phyloP scores from a whole-genome alignment of 73 alveolate species.

The Paraurostyla sp. region DNA sequence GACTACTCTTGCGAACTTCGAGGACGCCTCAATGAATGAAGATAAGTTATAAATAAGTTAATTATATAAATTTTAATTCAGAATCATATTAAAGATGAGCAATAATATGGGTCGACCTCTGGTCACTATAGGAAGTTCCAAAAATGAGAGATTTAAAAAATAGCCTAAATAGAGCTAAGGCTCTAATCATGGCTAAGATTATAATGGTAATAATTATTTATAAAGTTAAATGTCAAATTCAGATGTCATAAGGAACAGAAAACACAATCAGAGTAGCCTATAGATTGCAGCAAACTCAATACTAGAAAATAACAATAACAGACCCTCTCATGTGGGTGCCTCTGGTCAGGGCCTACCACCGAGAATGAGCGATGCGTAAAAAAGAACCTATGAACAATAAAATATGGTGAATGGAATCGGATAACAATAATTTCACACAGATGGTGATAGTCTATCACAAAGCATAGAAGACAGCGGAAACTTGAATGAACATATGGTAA shows the following conservation, averaged over 20 bases:
- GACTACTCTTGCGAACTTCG: neutral
- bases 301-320: conserved; percentile 10
- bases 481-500: neutral
- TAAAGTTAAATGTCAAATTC: neutral
- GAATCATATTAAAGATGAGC: conserved; percentile 31
- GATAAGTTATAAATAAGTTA: neutral
- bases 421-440: conserved; percentile 5
- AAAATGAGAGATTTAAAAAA: conserved; percentile 58
- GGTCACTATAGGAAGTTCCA: conserved; percentile 11
- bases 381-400: neutral
- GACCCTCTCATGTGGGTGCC: conserved; percentile 8
- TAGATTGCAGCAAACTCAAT: conserved; percentile 50
- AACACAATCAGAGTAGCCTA: conserved; percentile 44
- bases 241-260: conserved; percentile 9
- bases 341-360: conserved; percentile 43
- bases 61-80: neutral
- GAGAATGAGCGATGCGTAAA: neutral
- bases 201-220: conserved; percentile 29
- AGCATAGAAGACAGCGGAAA: conserved; percentile 11
- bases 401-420: neutral
- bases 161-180: conserved; percentile 32
- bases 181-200: conserved; percentile 13
- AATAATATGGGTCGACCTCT: conserved; percentile 31
- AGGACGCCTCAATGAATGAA: neutral
- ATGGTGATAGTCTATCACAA: conserved; percentile 1